Evolutionary conservation across 208 protist genomes (phyloP).

Genomic region (Wallacemonas sp.): DNA sequence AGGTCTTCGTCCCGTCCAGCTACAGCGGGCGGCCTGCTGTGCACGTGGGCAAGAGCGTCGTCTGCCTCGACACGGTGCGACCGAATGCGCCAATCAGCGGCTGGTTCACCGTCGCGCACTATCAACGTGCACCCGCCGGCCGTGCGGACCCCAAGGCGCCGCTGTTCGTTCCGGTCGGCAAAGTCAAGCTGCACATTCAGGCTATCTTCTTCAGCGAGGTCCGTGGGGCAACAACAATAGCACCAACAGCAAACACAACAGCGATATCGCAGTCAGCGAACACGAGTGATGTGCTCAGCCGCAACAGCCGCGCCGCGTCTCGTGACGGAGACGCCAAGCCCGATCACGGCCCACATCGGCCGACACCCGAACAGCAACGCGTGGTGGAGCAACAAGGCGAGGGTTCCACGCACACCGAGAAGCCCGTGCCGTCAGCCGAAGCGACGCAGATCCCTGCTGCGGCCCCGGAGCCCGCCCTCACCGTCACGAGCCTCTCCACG

Average conservation of each 20-base stretch:
- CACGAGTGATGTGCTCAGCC: too few relatives aligned
- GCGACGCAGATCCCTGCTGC: background rate
- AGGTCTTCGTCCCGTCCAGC: constrained; percentile 80
- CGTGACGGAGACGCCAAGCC: background rate
- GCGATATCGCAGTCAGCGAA: too few relatives aligned
- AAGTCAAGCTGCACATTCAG: constrained; percentile 53
- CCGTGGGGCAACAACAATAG: background rate
- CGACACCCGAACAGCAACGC: background rate
- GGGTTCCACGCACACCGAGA: background rate
- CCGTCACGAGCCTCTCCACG: background rate
- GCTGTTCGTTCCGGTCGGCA: constrained; percentile 33
- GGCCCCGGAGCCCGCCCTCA: background rate
- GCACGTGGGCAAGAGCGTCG: constrained; percentile 59
- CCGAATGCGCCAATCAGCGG: constrained; percentile 45
- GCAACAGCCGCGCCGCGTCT: too few relatives aligned
- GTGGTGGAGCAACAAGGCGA: too few relatives aligned
- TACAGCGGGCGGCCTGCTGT: constrained; percentile 72
- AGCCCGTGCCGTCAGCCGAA: background rate
- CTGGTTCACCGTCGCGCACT: constrained; percentile 73
- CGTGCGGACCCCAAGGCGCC: background rate
- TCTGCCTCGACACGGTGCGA: constrained; percentile 50
- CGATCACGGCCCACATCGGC: background rate
- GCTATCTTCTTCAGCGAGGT: constrained; percentile 41
- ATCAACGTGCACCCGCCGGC: constrained; percentile 17
- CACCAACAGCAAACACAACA: too few relatives aligned